These are phyloP conservation scores for Trichoderma pleuroti DNA, from an alignment of 2,329 filamentous ascomycete species.

Conservation along the genomic window DNA sequence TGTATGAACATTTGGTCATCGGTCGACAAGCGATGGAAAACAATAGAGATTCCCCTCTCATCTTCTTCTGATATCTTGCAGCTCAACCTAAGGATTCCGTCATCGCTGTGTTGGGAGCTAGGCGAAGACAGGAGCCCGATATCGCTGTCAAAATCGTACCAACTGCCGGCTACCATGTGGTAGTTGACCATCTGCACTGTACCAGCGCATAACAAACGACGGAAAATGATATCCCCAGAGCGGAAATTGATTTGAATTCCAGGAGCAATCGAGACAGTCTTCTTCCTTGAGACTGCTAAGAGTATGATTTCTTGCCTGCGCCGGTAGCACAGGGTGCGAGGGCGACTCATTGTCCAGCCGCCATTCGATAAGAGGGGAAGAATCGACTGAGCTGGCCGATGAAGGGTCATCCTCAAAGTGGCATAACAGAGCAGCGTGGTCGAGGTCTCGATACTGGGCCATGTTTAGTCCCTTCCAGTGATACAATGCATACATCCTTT, in stretches of 20 bases:
- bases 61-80: background rate
- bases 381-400: background rate
- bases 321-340: background rate
- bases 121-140: background rate
- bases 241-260: background rate
- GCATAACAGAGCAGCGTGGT: background rate
- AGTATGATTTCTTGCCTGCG: background rate
- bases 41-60: background rate
- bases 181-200: background rate
- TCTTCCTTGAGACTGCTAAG: background rate
- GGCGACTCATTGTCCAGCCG: background rate
- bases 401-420: background rate
- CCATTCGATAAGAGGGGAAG: background rate
- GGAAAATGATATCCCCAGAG: background rate
- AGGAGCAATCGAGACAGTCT: background rate
- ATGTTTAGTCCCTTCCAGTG: background rate
- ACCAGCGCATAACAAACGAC: background rate
- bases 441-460: background rate
- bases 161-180: background rate
- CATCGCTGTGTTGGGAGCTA: background rate
- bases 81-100: background rate
- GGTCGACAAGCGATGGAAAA: background rate
- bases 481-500: background rate
- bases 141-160: background rate
- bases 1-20: background rate